Base-by-base conservation (phyloP, 352 stramenopile species). In the Pythium periplocum region DNA sequence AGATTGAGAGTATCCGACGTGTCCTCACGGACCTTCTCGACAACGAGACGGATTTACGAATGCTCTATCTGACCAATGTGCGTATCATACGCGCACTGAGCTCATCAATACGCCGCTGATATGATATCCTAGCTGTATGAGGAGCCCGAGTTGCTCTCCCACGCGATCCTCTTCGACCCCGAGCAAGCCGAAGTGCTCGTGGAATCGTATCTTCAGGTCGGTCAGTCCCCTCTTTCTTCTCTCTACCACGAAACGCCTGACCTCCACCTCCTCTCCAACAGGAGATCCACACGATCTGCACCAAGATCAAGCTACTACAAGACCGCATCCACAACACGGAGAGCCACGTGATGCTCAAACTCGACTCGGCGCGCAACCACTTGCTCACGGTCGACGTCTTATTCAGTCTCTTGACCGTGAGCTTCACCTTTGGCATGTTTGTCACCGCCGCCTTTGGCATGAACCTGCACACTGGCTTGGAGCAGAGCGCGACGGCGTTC, bases 261-360 rank as follows among this genome's bases (percentile, higher is more conserved):
- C 17, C 17, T 26, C 17, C 17, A 26, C 17, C 17, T 26, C 17
- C 17, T 59, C 43, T 42, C 62, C 3, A 39, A 48, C 67, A 85
- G 50, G 74, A 89, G 45, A 86, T 87, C 45, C 71, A 82, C 59
- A 75, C 78, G 3, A 87, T 74, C 33, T 73, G 78, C 33, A 86
- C 80, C 39, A 87, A 88, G 54, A 77, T 74, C 33, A 63, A 70
- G 1, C 47, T 90, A 33, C 64, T 90, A 48, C 73, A 88, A 46
- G 71, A 85, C 42, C 79, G 79, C 30, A 90, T 90, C 55, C 64
- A 71, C 10, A 87, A 80, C 54, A 90, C 79, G 0, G 79, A 90
- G 52, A 87, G 73, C 41, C 60, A 88, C 3, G 66, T 87, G 51
- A 87, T 81, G 74, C 66, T 86, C 53, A 81, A 87, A 54, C 71